These are phyloP conservation scores for Brassica napus DNA, from an alignment of 345 rosid species.

Conservation along the genomic window DNA sequence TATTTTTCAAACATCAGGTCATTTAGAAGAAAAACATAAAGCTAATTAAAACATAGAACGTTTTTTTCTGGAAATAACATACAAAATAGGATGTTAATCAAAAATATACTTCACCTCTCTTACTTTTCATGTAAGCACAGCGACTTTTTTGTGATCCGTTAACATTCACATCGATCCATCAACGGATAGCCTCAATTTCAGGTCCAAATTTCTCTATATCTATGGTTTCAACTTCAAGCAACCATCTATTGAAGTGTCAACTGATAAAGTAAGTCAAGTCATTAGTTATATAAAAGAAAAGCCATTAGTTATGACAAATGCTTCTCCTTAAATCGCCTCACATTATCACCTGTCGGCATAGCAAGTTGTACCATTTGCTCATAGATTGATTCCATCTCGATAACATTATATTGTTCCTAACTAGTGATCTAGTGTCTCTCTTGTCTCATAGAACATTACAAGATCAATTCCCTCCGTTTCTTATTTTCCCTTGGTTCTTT, in stretches of 20 bases:
- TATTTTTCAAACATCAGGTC: no score
- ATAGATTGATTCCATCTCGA: not conserved
- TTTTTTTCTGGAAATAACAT: not conserved
- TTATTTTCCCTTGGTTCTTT: not conserved
- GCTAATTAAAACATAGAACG: not conserved
- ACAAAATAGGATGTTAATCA: not conserved
- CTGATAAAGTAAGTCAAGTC: not conserved
- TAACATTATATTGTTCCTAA: not conserved
- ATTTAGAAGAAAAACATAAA: not conserved
- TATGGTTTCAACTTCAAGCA: not conserved
- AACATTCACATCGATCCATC: conserved; percentile 24
- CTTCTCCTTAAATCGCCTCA: not conserved
- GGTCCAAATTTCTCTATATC: conserved; percentile 29
- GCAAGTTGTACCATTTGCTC: conserved; percentile 11
- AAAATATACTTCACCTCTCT: conserved; percentile 17
- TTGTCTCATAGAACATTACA: no score
- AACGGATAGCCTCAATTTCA: conserved; percentile 21
- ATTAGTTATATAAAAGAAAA: not conserved
- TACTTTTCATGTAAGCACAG: conserved; percentile 5
- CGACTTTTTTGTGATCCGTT: not conserved
- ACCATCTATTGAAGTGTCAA: not conserved
- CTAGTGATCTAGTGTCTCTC: no score
- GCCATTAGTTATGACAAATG: not conserved
- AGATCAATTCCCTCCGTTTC: not conserved
- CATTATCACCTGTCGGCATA: not conserved